These are phyloP conservation scores for Cucurbita ficifolia DNA, from an alignment of 306 rosid genomes.

Conservation along the genomic window DNA sequence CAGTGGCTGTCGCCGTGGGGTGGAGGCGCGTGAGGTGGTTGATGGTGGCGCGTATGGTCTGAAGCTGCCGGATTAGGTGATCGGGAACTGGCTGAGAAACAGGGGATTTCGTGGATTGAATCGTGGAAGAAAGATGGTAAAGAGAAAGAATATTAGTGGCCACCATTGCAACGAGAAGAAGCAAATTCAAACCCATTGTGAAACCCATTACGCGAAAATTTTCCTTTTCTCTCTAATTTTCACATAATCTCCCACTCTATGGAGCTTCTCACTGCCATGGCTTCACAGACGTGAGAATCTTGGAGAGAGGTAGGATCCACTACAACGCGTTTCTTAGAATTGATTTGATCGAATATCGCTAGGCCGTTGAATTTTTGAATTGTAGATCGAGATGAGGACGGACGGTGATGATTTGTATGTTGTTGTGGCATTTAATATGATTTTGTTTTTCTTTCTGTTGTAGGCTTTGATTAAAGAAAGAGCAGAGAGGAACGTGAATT, in stretches of 20 bases:
- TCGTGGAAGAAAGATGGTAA: conserved; percentile 72
- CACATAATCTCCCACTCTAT: not conserved
- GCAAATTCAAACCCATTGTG: conserved; percentile 64
- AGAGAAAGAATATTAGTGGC: conserved; percentile 91
- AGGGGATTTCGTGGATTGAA: conserved; percentile 41
- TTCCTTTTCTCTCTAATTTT: not conserved
- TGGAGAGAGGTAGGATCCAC: not conserved
- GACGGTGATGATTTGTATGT: not conserved
- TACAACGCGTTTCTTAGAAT: not conserved
- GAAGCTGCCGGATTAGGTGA: conserved; percentile 68
- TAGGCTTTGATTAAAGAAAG: not conserved
- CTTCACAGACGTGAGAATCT: not conserved
- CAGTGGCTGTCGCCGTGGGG: conserved; percentile 1
- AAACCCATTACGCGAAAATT: conserved; percentile 33
- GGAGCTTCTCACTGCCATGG: not conserved
- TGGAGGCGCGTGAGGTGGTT: conserved; percentile 83
- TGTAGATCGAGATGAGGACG: not conserved
- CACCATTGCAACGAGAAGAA: conserved; percentile 82
- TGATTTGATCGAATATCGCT: not conserved
- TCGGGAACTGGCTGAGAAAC: conserved; percentile 46
- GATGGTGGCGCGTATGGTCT: conserved; percentile 91
- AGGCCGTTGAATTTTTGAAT: not conserved
- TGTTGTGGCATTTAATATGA: not conserved
- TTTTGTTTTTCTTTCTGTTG: not conserved
- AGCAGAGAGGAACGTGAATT: not conserved